Conservation (phyloP, 1,139 yeast genomes). For the Yamadazyma membranifaciens region DNA sequence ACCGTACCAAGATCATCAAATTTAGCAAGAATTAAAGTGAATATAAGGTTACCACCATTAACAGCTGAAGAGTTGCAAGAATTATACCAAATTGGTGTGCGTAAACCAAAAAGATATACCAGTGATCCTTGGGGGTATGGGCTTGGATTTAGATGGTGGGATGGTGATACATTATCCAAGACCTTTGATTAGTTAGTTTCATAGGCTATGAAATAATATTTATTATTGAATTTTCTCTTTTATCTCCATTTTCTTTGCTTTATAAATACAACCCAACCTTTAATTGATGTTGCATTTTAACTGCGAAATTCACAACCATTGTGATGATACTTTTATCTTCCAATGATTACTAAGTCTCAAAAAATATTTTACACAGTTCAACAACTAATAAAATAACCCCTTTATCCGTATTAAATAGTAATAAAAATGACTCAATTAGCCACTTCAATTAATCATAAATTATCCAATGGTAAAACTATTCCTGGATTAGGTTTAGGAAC, state of each 20-base stretch:
- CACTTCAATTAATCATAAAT: slow-evolving; percentile 19
- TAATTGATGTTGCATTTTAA: no score
- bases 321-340: not conserved
- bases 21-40: slow-evolving; percentile 32
- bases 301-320: no score
- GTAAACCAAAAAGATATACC: slow-evolving; percentile 38
- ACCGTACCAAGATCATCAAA: slow-evolving; percentile 38
- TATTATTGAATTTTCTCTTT: not conserved
- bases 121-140: slow-evolving; percentile 39
- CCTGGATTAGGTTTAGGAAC: slow-evolving; percentile 43
- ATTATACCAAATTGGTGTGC: slow-evolving; percentile 42
- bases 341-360: not conserved
- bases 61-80: slow-evolving; percentile 40
- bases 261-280: no score
- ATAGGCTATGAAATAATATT: no score
- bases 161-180: slow-evolving; percentile 21
- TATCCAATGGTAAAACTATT: slow-evolving; percentile 29
- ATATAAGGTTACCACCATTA: slow-evolving; percentile 35
- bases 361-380: no score
- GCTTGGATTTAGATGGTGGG: slow-evolving; percentile 37
- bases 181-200: not conserved
- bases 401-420: not conserved
- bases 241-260: not conserved
- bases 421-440: slow-evolving; percentile 14
- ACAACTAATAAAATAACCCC: not conserved